A percentile compares a stretch with the other conserved stretches of the same genome.
Evolutionary conservation across 2,329 filamentous ascomycete species (phyloP).

Genomic region (Thelonectria discophora): DNA sequence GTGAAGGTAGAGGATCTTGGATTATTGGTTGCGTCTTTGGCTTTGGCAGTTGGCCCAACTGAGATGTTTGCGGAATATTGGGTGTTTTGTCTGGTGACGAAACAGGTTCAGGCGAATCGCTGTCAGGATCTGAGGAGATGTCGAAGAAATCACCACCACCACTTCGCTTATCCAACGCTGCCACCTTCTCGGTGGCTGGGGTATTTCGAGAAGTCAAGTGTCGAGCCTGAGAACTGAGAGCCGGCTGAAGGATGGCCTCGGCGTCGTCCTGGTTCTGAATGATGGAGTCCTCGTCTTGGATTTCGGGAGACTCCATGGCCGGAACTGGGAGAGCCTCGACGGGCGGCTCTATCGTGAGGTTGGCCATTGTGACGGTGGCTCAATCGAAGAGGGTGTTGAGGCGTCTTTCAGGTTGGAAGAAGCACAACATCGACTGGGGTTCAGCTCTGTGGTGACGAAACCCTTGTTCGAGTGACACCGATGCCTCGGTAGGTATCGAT

Average conservation of each 20-base stretch:
- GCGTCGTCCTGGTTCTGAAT: slow-evolving; percentile 62
- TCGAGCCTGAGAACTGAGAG: slow-evolving; percentile 65
- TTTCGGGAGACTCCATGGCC: slow-evolving; percentile 23
- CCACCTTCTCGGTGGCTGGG: slow-evolving; percentile 66
- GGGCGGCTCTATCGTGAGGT: slow-evolving; percentile 12
- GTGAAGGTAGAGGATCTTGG: slow-evolving; percentile 39
- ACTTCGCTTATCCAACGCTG: slow-evolving; percentile 58
- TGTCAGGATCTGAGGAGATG: slow-evolving; percentile 31
- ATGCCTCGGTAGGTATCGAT: slow-evolving; percentile 17
- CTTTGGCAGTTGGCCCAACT: slow-evolving; percentile 15
- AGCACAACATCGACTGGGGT: not conserved
- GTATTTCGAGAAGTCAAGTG: slow-evolving; percentile 64
- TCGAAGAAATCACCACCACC: slow-evolving; percentile 42
- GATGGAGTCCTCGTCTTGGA: slow-evolving; percentile 33
- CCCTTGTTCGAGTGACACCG: slow-evolving; percentile 19
- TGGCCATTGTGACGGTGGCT: slow-evolving; percentile 24
- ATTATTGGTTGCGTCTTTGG: slow-evolving; percentile 9
- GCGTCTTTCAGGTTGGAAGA: not conserved
- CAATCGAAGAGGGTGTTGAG: too few relatives aligned
- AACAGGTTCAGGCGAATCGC: slow-evolving; percentile 37
- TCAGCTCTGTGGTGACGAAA: slow-evolving; percentile 1
- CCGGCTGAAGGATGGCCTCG: slow-evolving; percentile 67
- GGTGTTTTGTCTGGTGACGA: slow-evolving; percentile 32
- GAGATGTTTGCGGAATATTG: slow-evolving; percentile 14
- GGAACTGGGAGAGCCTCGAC: slow-evolving; percentile 7